Percentiles rank a stretch among this genome's conserved stretches.
Conservation (phyloP, 176 grass and related monocot species). For the Avena insularis region DNA sequence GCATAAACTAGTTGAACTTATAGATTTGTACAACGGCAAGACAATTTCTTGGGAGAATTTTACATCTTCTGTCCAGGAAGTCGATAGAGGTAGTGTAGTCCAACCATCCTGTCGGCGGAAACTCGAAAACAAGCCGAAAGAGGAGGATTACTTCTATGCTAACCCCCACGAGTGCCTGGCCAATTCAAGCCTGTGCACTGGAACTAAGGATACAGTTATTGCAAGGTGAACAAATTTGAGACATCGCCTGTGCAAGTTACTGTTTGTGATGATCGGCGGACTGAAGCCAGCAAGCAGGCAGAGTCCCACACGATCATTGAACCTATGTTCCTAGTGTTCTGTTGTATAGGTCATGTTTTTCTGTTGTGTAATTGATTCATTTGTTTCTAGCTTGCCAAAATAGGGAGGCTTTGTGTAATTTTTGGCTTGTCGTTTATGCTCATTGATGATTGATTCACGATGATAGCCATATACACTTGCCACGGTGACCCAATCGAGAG, state of each 20-base stretch:
- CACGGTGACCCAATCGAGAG: background rate
- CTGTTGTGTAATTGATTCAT: conserved; percentile 35
- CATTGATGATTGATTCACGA: background rate
- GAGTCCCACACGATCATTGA: conserved; percentile 20
- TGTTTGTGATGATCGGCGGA: conserved; percentile 11
- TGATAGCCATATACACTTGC: background rate
- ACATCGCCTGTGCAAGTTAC: background rate
- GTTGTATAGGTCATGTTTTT: conserved; percentile 45
- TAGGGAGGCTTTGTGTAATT: conserved; percentile 48
- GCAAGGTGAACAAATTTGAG: conserved; percentile 32
- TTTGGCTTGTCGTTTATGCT: conserved; percentile 26
- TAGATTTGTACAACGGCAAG: conserved; percentile 71
- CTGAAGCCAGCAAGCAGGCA: conserved; percentile 37
- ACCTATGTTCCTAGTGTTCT: conserved; percentile 11
- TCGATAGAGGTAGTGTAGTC: conserved; percentile 50
- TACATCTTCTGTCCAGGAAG: conserved; percentile 57
- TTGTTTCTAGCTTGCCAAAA: conserved; percentile 34
- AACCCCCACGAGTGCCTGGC: conserved; percentile 84
- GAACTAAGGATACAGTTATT: conserved; percentile 25
- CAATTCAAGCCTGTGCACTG: conserved; percentile 58
- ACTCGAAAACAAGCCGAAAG: conserved; percentile 76
- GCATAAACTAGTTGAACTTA: conserved; percentile 65
- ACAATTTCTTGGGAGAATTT: conserved; percentile 82
- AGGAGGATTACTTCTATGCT: conserved; percentile 97
- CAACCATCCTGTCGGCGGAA: conserved; percentile 74